Base-by-base conservation (phyloP, 495 filamentous ascomycete species). In the Aspergillus sclerotiicarbonarius region DNA sequence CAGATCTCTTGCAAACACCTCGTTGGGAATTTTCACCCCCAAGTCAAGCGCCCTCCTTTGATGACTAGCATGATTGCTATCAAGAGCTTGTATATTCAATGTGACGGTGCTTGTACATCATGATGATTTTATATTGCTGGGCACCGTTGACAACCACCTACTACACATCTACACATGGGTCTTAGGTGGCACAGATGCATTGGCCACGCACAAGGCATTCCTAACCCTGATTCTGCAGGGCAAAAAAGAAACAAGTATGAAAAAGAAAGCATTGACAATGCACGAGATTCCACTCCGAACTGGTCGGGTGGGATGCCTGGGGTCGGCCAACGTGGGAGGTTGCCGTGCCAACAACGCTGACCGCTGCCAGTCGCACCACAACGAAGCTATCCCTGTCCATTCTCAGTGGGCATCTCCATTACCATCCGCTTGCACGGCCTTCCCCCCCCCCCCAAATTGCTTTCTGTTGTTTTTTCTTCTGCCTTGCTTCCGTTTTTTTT, bases 321-420 rank as follows among this genome's bases (percentile, higher is more conserved):
- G 20, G 18, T 13, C 18, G 46, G 10, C 21, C 21, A 49, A 53
- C n/a, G 18, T 25, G 55, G 52, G 41, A 30, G 56, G 70, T 72
- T 72, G 68, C 70, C 71, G 60, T 64, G 71, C 67, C 71, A 74
- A 74, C 70, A 64, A 9, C 45, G 45, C 50, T 37, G 46, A 54
- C 54, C 51, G 54, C 55, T 39, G 37, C 53, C n/a, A 51, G 45
- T 55, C 54, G 47, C 58, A 64, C 58, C 45, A 60, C 25, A 54
- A 59, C 56, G 18, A 60, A 53, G 52, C 46, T 44, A 62, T 57
- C 55, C 46, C 46, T 45, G 51, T 51, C 21, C 18, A 8, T 48
- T 29, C 44, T 15, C 16, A 60, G 51, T 51, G 54, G 62, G 54
- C 56, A 53, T 61, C 52, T 57, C 60, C 56, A 47, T 56, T 29